Evolutionary conservation across 768 basidiomycete species (phyloP), one percentile per base, ranked within the genome.

Genomic region (Hygrocybe punicea): DNA sequence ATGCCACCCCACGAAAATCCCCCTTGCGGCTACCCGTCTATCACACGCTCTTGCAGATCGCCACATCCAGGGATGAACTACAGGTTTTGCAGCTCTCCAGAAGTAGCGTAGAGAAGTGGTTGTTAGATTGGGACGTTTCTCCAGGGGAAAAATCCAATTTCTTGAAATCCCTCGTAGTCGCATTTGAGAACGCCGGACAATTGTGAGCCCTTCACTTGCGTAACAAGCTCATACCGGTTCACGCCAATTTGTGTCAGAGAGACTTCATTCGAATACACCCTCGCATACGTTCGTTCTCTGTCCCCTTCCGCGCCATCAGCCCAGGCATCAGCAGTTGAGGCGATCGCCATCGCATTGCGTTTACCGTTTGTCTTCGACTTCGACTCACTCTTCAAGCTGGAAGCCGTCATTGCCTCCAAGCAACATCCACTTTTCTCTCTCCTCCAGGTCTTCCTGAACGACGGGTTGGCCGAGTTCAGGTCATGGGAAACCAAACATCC

Each of bases 301-400:
- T 80, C 85, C 2, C 56, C 82, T 2, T 73, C 79, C 1, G 84
- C 85, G 0, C 71, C 82, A 21, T 68, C 74, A 9, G 76, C 82
- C 16, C 73, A 80, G 56, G 49, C 73, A 4, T 85, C 83, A 45
- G 86, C 86, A 8, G 61, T 85, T 23, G 79, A 85, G 34, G 72
- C 81, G 35, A 84, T 92, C 59, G 79, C 82, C 6, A 74, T 81
- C 6, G 85, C 88, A 17, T 77, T 93, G 33, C 81, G 84, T 34
- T 75, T 85, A 36, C 84, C 87, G 2, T 72, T 74, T 13, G 69
- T 89, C 56, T 90, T 93, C 70, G 86, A 95, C 71, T 89, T 93
- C 65, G 91, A 94, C 68, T 69, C 84, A 6, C 72, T 92, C 25
- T 85, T 92, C 77, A 87, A 85, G 58, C 76, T 95, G 39, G 85